A percentile compares a stretch with the other conserved stretches of the same genome.
Conservation (phyloP, 441 rosid species). For the Biscutella laevigata region DNA sequence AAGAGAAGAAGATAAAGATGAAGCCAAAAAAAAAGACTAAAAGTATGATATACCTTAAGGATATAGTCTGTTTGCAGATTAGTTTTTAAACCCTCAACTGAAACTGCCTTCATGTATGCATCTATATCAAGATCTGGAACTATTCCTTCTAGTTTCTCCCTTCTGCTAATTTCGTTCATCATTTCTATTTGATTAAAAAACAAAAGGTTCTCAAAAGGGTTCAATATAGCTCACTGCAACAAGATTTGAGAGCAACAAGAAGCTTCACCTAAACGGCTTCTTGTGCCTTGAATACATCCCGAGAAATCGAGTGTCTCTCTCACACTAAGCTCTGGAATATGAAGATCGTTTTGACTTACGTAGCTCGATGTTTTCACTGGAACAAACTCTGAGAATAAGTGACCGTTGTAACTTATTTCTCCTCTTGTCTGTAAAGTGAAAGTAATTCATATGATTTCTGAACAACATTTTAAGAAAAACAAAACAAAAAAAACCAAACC, state of each 20-base stretch:
- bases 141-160: conserved; percentile 43
- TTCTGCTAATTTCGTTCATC: conserved; percentile 39
- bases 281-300: conserved; percentile 25
- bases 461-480: background rate
- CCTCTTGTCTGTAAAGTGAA: conserved; percentile 15
- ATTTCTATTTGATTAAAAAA: conserved; percentile 24
- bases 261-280: conserved; percentile 13
- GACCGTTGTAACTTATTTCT: conserved; percentile 19
- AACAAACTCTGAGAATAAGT: conserved; percentile 14
- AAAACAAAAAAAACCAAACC: conserved; percentile 22
- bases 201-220: background rate
- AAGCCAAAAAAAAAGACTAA: background rate
- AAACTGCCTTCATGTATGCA: conserved; percentile 64
- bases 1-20: background rate
- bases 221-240: conserved; percentile 27
- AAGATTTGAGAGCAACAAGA: conserved; percentile 20
- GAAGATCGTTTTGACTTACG: conserved; percentile 23
- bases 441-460: background rate
- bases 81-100: conserved; percentile 38
- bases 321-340: conserved; percentile 41
- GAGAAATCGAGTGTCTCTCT: conserved; percentile 35
- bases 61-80: conserved; percentile 65
- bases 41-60: conserved; percentile 39
- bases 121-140: conserved; percentile 48
- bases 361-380: conserved; percentile 21